phyloP scores from a whole-genome alignment of 1,284 basidiomycete genomes.

The Cryptococcus amylolentus region DNA sequence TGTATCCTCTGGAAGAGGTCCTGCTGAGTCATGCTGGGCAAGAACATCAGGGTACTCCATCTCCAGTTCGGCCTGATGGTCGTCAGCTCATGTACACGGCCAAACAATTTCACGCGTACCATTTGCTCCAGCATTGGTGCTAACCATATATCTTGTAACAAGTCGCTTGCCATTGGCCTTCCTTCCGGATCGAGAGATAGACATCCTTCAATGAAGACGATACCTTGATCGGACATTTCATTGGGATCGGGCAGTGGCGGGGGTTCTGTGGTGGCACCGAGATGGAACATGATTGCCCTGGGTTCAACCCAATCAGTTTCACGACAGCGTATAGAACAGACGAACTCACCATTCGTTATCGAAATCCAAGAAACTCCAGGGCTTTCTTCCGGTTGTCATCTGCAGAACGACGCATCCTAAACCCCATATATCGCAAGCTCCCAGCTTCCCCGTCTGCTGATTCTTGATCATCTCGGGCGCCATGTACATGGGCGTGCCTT shows the following conservation, averaged over 20 bases:
- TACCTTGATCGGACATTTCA: conserved; percentile 84
- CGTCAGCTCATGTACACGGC: neutral
- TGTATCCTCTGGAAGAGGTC: conserved; percentile 10
- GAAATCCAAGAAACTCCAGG: conserved; percentile 96
- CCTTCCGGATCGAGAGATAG: conserved; percentile 80
- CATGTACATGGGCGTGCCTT: conserved; percentile 99
- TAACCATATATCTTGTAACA: conserved; percentile 91
- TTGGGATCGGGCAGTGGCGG: conserved; percentile 89
- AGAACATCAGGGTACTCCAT: conserved; percentile 15
- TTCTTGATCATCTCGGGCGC: conserved; percentile 98
- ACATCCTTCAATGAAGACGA: conserved; percentile 91
- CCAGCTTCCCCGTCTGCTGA: conserved; percentile 68
- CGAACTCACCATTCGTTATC: conserved; percentile 90
- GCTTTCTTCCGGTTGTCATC: conserved; percentile 89
- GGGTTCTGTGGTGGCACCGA: conserved; percentile 93
- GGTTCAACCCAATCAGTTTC: conserved; percentile 2
- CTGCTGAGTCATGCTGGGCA: conserved; percentile 3
- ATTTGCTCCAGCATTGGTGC: conserved; percentile 38
- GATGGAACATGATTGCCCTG: conserved; percentile 99
- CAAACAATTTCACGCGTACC: conserved; percentile 17
- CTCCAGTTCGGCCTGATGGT: conserved; percentile 10
- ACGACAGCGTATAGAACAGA: neutral
- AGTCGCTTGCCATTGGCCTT: conserved; percentile 78
- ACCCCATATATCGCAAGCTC: conserved; percentile 97
- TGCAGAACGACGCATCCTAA: conserved; percentile 95